Evolutionary conservation across 148 eudicot species (phyloP), one percentile per base, ranked within the genome.

Genomic region (Nyssa sinensis): DNA sequence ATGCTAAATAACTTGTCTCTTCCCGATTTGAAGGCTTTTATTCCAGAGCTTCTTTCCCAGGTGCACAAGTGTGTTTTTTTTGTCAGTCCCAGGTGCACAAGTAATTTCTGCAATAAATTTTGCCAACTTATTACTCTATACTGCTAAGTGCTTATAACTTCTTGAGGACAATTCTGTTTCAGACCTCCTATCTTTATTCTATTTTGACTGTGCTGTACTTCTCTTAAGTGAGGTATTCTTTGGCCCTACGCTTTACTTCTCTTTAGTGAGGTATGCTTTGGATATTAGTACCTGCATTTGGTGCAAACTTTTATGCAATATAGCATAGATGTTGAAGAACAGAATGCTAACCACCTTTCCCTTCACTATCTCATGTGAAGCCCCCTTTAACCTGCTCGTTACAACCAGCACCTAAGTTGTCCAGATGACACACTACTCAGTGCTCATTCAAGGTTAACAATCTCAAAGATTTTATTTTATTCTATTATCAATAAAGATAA

Each of bases 11-110:
- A 80, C 66, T 67, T 95, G 79, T 76, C 88, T 70, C 82, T 95
- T 77, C 76, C 79, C 79, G 97, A 92, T 80, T 75, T 95, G 77
- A 90, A 68, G 75, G 86, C 74, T 73, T 90, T 90, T 83, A 89
- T 95, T 70, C 97, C 96, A 12, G 69, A 84, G 75, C 88, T 95
- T 71, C 90, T 90, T 69, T 90, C 98, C 62, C 90, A 92, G 97
- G 98, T 92, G 79, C 49, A 81, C 64, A 53, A 39, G 8, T 72
- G n/a, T n/a, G n/a, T 49, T 7, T 49, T 49, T 37, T 49, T 9
- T 49, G 9, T 37, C 9, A 37, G 4, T 4, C 5, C 4, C 44
- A 37, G 4, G 44, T 37, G 9, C 4, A 37, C 57, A 16, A 19
- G 14, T 49, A 29, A 66, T 32, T 32, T 70, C 27, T n/a, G n/a